These are phyloP conservation scores for Mucor lusitanicus DNA, from an alignment of 371 early-diverging fungal genomes.

Conservation along the genomic window DNA sequence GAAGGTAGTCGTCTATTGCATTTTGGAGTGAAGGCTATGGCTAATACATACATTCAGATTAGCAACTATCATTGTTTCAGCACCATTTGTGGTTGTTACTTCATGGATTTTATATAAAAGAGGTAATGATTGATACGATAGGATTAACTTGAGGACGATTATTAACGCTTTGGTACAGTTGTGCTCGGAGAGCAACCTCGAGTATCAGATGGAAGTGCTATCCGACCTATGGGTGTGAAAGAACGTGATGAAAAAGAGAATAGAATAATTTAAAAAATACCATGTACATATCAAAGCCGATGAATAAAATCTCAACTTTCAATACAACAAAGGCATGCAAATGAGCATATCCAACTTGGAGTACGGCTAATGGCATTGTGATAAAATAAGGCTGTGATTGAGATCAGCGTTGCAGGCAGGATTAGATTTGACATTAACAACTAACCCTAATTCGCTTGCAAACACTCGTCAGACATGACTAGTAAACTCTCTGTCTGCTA, in stretches of 20 bases:
- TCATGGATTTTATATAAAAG: conserved; percentile 51
- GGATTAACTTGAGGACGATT: too few species aligned
- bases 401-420: too few species aligned
- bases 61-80: conserved; percentile 45
- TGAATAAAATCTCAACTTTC: not conserved
- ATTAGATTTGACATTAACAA: too few species aligned
- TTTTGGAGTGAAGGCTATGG: too few species aligned
- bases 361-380: too few species aligned
- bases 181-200: conserved; percentile 47
- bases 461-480: too few species aligned
- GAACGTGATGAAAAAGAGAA: conserved; percentile 29
- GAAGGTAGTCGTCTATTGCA: conserved; percentile 20
- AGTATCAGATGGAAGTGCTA: conserved; percentile 36
- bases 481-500: too few species aligned
- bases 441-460: too few species aligned
- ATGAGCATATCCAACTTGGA: too few species aligned
- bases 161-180: conserved; percentile 15
- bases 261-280: conserved; percentile 1
- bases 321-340: too few species aligned
- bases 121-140: conserved; percentile 19
- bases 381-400: too few species aligned
- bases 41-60: conserved; percentile 20
- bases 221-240: conserved; percentile 44
- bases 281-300: not conserved
- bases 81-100: conserved; percentile 45